phyloP scores from a whole-genome alignment of 1,139 yeast genomes.

The Magnusiomyces paraingens region DNA sequence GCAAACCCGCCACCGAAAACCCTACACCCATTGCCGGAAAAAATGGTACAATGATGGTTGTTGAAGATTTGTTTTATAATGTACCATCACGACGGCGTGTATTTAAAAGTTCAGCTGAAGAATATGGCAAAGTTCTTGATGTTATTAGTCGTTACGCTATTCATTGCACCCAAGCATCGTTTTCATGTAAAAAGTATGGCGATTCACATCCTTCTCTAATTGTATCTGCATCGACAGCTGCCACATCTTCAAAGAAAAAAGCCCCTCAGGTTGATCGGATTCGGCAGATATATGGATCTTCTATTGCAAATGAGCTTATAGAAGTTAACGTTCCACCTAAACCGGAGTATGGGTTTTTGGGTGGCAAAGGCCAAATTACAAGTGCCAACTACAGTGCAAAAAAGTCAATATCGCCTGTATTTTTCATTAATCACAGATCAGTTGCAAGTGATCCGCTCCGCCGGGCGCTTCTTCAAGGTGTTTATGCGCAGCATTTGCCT shows the following conservation, averaged over 20 bases:
- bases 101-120: constrained; percentile 62
- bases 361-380: constrained; percentile 56
- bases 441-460: constrained; percentile 77
- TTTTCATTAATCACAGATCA: constrained; percentile 79
- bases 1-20: constrained; percentile 40
- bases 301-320: constrained; percentile 60
- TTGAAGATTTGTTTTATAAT: constrained; percentile 87
- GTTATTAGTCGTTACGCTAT: constrained; percentile 80
- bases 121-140: constrained; percentile 68
- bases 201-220: constrained; percentile 35
- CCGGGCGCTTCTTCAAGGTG: constrained; percentile 53
- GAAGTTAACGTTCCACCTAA: constrained; percentile 35
- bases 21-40: constrained; percentile 83
- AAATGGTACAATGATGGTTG: constrained; percentile 76
- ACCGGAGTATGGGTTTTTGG: constrained; percentile 42
- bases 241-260: constrained; percentile 17
- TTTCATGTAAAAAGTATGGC: constrained; percentile 73
- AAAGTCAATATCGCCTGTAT: constrained; percentile 58
- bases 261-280: constrained; percentile 51
- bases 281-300: constrained; percentile 63
- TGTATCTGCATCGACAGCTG: constrained; percentile 25
- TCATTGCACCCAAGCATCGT: constrained; percentile 62
- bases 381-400: constrained; percentile 68
- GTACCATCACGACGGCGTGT: constrained; percentile 73
- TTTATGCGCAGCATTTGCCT: constrained; percentile 65